Evolutionary conservation across 257 asterid species (phyloP), one percentile per base, ranked within the genome.

Genomic region (Rhazya stricta): DNA sequence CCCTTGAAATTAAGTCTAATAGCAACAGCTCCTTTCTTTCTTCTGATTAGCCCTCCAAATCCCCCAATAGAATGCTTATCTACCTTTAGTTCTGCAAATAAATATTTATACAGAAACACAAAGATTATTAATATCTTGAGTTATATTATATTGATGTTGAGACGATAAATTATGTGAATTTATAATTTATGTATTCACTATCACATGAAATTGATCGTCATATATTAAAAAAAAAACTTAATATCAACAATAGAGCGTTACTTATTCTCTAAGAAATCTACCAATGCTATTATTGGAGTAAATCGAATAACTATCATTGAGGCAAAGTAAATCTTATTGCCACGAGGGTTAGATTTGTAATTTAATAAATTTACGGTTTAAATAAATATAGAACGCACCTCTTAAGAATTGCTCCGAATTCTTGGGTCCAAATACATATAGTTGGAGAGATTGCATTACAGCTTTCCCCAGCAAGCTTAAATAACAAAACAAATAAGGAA

Each of bases 1-100:
- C 84, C 94, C 42, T 84, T 85, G 79, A 84, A 89, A 21, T 77
- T 84, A 25, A 90, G 76, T 74, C 79, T 85, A 72, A 87, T 67
- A 34, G 87, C 94, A 51, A 87, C 94, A 19, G 88, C 96, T 65
- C 96, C 94, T 86, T 90, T 90, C 74, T 85, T 87, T 82, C 91
- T 87, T 79, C 96, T 56, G 10, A 90, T 86, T 71, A 89, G 83
- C 48, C 96, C 90, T 71, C 91, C 92, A 75, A 79, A 79, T 30
- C 96, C 94, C 12, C 91, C 94, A 65, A 82, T 76, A 0, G 76
- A 82, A 74, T 86, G 87, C 75, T 87, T 89, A 77, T 90, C 94
- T 74, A 86, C 85, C 57, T 81, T 87, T 50, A 89, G 0, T 39
- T 87, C 96, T 90, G 76, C 69, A 73, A 42, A 16, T 10, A 37